Evolutionary conservation across 768 basidiomycete species (phyloP).

Genomic region (Termitomyces sp.): DNA sequence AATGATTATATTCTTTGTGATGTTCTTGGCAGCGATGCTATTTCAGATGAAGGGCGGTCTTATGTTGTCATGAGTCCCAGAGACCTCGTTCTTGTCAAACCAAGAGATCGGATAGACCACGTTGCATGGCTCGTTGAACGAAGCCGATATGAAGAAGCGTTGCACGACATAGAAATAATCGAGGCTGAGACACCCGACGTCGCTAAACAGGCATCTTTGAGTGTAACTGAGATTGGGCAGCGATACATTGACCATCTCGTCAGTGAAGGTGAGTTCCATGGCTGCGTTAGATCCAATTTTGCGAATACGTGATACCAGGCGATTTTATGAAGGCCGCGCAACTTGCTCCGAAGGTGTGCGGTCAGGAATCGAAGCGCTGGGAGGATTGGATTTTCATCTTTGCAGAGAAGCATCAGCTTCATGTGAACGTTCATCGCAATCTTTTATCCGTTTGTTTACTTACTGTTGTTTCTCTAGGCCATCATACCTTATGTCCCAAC

Average conservation of each 20-base stretch:
- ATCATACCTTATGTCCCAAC: conserved; percentile 91
- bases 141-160: conserved; percentile 82
- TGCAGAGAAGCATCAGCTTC: conserved; percentile 72
- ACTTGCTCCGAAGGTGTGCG: conserved; percentile 82
- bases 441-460: neutral
- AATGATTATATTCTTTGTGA: conserved; percentile 83
- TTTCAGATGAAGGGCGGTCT: conserved; percentile 35
- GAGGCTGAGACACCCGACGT: conserved; percentile 29
- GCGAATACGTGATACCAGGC: conserved; percentile 18
- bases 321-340: conserved; percentile 74
- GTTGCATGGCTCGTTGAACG: conserved; percentile 89
- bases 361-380: conserved; percentile 77
- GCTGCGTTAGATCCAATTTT: neutral
- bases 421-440: conserved; percentile 33
- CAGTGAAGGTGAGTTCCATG: conserved; percentile 51
- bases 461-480: conserved; percentile 35
- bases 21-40: conserved; percentile 21
- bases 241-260: conserved; percentile 86
- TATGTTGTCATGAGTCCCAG: conserved; percentile 85
- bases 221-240: conserved; percentile 69
- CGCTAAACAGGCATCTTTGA: conserved; percentile 33
- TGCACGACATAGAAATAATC: conserved; percentile 72
- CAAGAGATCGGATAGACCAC: conserved; percentile 85
- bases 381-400: conserved; percentile 94
- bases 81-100: conserved; percentile 82